Evolutionary conservation across 176 grass and related monocot genomes (phyloP), one percentile per base, ranked within the genome.

Genomic region (Rhynchospora tenuis): DNA sequence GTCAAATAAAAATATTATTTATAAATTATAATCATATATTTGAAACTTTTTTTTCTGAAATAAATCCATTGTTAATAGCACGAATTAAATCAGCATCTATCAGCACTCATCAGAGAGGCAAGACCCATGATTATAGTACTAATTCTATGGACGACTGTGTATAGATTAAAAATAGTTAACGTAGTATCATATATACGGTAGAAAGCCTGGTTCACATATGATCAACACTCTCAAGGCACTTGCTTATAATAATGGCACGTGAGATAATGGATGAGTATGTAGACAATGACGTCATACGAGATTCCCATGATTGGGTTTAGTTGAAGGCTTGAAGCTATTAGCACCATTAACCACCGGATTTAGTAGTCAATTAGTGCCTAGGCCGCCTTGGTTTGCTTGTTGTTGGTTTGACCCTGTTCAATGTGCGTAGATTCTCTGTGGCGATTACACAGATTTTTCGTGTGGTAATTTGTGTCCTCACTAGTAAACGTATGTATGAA

Each of bases 201-300:
- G 0, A 45, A 17, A 61, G 8, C 0, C 15, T 8, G 6, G 9
- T 81, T 12, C 78, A 63, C 58, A 43, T 59, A 81, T 0, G 1
- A 81, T 44, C 57, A 7, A 1, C 48, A 4, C 16, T 14, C 7
- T 27, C 29, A 15, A 54, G 28, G 28, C 16, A 44, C 44, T 65
- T 80, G 12, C 9, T 46, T 28, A 29, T 16, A 66, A 7, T 73
- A 76, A 66, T 1, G 7, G 43, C 80, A 82, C 61, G 80, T 67
- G 80, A 20, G 20, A 19, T 50, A 28, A 67, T 66, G 80, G 33
- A 82, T 64, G 50, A 52, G 62, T 52, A 82, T 42, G 80, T 66
- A 45, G 0, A 52, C 80, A 82, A 66, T 82, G 80, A 67, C 22
- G 60, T 82, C 80, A 82, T 28, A 14, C 0, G 23, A 4, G 28